Base-by-base conservation (phyloP, 129 eudicot genomes). In the Smallanthus sonchifolius region DNA sequence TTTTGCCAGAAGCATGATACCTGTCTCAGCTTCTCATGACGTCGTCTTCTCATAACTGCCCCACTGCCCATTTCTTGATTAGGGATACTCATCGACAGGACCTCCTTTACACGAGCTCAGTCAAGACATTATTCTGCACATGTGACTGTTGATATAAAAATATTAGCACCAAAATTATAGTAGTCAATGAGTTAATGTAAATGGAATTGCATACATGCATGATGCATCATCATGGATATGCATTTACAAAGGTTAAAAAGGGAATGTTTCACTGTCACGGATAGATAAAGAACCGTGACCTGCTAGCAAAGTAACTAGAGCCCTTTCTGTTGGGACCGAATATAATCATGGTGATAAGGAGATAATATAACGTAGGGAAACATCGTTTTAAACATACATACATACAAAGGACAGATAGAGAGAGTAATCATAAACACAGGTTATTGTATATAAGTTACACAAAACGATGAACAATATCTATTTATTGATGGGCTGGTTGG, bases 1-100 rank as follows among this genome's bases (percentile, higher is more conserved):
- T 86, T 65, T 77, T 65, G 60, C 69, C 77, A 20, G 69, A 34
- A 75, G 64, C 85, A 86, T 60, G 87, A 80, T 80, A 65, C 79
- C 42, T 83, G 87, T 86, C 78, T 73, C 17, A 49, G 49, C 82
- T 69, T 70, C 68, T 69, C 76, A 60, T 70, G 36, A 8, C 10
- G 36, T 10, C 65, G 5, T 32, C 17, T 32, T 57, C 64, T 24
- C 64, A 57, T 57, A 51, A 51, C 77, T 70, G n/a, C 84, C 80
- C 45, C 61, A 70, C 74, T 63, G 69, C 77, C 84, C 70, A 75
- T 67, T 59, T 36, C 67, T 73, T 65, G 83, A 80, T 73, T 73
- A 73, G n/a, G n/a, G 60, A 77, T 20, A 62, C 71, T 77, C 65
- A 28, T 69, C 65, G 67, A 59, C 69, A 36, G 73, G 75, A 69